These are phyloP conservation scores for Dictyostelium firmibasis DNA, from an alignment of 78 protist species.

Conservation along the genomic window DNA sequence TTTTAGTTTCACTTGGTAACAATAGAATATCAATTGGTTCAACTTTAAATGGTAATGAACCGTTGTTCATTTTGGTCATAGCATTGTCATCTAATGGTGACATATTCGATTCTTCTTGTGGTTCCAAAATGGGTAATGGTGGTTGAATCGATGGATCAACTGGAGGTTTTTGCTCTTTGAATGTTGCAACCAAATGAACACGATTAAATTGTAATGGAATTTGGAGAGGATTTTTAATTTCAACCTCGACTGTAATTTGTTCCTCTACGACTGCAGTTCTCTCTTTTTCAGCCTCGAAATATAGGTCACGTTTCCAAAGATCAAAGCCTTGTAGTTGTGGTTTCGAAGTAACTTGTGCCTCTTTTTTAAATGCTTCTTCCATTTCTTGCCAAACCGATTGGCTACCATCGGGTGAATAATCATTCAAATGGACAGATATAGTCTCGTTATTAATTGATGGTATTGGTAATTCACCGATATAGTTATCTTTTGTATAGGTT, in stretches of 20 bases:
- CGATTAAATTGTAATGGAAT: conserved; percentile 73
- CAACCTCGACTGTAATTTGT: conserved; percentile 52
- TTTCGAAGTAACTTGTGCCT: conserved; percentile 35
- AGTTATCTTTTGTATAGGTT: conserved; percentile 42
- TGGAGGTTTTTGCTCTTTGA: neutral
- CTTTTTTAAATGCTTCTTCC: conserved; percentile 74
- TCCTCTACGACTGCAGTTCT: conserved; percentile 69
- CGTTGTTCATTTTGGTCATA: conserved; percentile 5
- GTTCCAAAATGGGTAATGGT: neutral
- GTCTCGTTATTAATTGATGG: conserved; percentile 42
- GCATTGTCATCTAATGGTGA: conserved; percentile 61
- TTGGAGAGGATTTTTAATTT: conserved; percentile 66
- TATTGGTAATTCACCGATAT: conserved; percentile 55
- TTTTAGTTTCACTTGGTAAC: conserved; percentile 55
- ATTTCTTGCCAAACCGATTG: conserved; percentile 63
- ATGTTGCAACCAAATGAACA: conserved; percentile 64
- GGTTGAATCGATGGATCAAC: neutral
- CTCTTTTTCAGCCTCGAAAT: conserved; percentile 49
- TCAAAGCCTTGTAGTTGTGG: conserved; percentile 70
- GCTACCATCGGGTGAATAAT: conserved; percentile 35
- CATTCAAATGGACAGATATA: conserved; percentile 6
- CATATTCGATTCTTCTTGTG: conserved; percentile 55
- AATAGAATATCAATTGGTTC: conserved; percentile 42
- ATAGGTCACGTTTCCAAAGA: conserved; percentile 57
- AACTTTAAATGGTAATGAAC: conserved; percentile 43